Evolutionary conservation across 805 yeast species (phyloP), one percentile per base, ranked within the genome.

Genomic region (Nakazawaea populi): DNA sequence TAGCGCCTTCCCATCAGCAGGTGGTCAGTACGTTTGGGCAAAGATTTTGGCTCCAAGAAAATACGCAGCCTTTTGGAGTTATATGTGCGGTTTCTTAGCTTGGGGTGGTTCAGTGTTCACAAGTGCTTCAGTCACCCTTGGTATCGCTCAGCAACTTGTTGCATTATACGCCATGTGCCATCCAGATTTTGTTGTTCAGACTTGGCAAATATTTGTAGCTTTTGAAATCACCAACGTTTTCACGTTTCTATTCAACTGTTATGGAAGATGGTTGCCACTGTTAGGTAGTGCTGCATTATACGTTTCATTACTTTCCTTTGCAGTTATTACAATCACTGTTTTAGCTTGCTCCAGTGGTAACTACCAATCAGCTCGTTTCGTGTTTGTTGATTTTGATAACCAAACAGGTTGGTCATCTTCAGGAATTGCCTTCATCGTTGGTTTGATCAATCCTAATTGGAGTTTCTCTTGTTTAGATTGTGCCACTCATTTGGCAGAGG

Each of bases 401-500:
- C 73, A 68, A 32, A 80, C 87, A 1, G 88, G 88, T 39, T 82
- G 87, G 86, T 56, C 69, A 8, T 70, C 77, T 2, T 56, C 77
- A 1, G 87, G 78, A 31, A 74, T 82, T 63, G 85, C 87, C 0
- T 80, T 83, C 60, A 74, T 83, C 51, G 79, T 82, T n/a, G 89
- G 89, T n/a, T 65, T 83, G 45, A 76, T 83, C 56, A 83, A 83
- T 60, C 86, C 88, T 5, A 77, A 80, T 51, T 84, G 87, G 87
- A 78, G 84, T 8, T 83, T 82, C 68, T 74, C 82, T 30, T 83
- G 89, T 56, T 71, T 82, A 46, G 90, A 84, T 60, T 79, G 82
- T 52, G 87, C 88, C 2, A 81, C 88, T 3, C 89, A 84, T 58
- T 73, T 85, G 76, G 82, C 85, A 27, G 90, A 85, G 60, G 89